Conservation (phyloP, 2,329 filamentous ascomycete genomes). For the Endoconidiophora laricicola region DNA sequence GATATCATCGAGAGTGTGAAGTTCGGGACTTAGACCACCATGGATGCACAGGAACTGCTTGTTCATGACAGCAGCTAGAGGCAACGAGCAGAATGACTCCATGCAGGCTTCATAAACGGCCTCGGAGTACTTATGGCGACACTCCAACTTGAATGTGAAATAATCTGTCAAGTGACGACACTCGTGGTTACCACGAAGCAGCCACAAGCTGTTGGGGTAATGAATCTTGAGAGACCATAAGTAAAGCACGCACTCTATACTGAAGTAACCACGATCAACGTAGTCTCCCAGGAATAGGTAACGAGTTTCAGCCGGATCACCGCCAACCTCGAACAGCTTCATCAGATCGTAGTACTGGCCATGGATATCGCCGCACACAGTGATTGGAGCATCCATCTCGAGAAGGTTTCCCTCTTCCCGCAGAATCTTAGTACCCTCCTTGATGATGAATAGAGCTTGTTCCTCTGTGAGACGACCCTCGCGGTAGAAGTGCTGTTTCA, state of each 20-base stretch:
- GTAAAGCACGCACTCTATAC: constrained; percentile 97
- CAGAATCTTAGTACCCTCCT: constrained; percentile 71
- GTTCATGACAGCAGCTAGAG: constrained; percentile 96
- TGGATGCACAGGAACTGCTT: constrained; percentile 99
- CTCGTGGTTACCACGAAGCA: constrained; percentile 94
- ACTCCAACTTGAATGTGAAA: constrained; percentile 99
- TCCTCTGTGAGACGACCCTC: constrained; percentile 95
- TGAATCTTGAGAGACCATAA: constrained; percentile 98
- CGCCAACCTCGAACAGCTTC: constrained; percentile 98
- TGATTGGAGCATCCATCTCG: constrained; percentile 99
- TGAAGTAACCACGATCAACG: constrained; percentile 96
- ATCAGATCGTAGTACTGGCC: constrained; percentile 98
- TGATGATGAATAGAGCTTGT: constrained; percentile 90
- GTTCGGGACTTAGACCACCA: constrained; percentile 83
- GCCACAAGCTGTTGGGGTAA: constrained; percentile 94
- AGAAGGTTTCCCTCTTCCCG: constrained; percentile 84
- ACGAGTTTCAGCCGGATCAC: constrained; percentile 86
- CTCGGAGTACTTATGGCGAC: constrained; percentile 99
- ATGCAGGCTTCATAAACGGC: constrained; percentile 93
- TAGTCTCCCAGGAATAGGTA: constrained; percentile 98
- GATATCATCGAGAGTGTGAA: constrained; percentile 89
- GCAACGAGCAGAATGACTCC: constrained; percentile 90
- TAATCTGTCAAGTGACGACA: constrained; percentile 98
- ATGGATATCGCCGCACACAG: constrained; percentile 94
- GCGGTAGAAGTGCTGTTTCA: constrained; percentile 97